Conservation (phyloP, 1,139 yeast species). For the Taiozyma sp. region DNA sequence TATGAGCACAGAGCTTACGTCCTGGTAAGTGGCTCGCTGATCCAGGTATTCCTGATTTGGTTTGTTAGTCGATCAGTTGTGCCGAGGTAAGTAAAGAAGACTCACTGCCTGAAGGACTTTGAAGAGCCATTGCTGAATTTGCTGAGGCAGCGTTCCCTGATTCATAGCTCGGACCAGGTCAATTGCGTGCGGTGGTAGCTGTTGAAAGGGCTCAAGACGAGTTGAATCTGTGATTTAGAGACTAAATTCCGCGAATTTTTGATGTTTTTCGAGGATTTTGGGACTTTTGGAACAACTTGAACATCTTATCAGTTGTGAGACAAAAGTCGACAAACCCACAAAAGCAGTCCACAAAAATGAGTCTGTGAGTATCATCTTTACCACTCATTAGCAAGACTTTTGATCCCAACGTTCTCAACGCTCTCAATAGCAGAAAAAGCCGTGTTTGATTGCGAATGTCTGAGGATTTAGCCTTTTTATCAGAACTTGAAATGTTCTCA, state of each 20-base stretch:
- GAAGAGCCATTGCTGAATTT: slow-evolving; percentile 45
- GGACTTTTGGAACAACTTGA: background rate
- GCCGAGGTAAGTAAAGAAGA: slow-evolving; percentile 1
- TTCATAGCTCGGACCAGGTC: background rate
- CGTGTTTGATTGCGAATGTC: background rate
- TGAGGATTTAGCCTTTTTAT: background rate
- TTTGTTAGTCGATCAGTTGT: background rate
- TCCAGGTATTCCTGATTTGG: slow-evolving; percentile 34
- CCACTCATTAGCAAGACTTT: background rate
- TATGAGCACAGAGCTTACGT: slow-evolving; percentile 52
- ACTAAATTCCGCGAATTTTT: background rate
- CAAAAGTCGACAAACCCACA: background rate
- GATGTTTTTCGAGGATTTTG: background rate
- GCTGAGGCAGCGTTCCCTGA: slow-evolving; percentile 28
- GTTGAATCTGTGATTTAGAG: background rate
- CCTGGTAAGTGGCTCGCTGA: slow-evolving; percentile 52
- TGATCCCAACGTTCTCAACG: background rate
- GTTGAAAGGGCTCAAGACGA: background rate
- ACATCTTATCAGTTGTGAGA: background rate
- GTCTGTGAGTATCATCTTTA: background rate
- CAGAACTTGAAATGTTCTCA: background rate
- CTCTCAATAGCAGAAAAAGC: too few relatives aligned
- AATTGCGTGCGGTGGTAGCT: background rate
- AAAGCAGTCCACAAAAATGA: background rate
- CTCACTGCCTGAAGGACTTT: slow-evolving; percentile 45